Evolutionary conservation across 2,329 filamentous ascomycete genomes (phyloP).

Genomic region (Karstenula rhodostoma): DNA sequence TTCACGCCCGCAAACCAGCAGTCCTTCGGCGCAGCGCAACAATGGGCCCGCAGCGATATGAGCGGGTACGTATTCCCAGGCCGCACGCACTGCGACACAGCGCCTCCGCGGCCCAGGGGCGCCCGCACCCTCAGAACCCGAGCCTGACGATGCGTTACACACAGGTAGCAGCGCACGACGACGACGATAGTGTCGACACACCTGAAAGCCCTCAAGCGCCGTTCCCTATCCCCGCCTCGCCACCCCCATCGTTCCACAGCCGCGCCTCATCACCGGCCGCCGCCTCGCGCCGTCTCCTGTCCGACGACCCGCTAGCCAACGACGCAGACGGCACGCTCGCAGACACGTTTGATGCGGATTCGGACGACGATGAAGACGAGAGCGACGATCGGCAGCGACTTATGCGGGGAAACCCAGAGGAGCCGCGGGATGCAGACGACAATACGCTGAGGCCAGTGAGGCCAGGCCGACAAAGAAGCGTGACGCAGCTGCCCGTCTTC

Average conservation of each 20-base stretch:
- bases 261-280: conserved; percentile 73
- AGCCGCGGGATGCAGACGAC: conserved; percentile 19
- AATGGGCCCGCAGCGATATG: conserved; percentile 59
- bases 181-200: conserved; percentile 47
- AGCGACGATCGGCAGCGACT: conserved; percentile 85
- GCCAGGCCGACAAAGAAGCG: conserved; percentile 55
- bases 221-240: conserved; percentile 56
- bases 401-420: conserved; percentile 70
- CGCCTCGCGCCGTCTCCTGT: conserved; percentile 61
- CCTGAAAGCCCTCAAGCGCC: conserved; percentile 36
- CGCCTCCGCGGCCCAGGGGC: conserved; percentile 18
- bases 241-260: conserved; percentile 85
- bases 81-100: conserved; percentile 16
- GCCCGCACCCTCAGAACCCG: conserved; percentile 11
- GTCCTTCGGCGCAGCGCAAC: conserved; percentile 27
- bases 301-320: conserved; percentile 59
- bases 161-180: conserved; percentile 55
- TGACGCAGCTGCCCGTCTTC: conserved; percentile 65
- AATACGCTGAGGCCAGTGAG: conserved; percentile 32
- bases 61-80: conserved; percentile 52
- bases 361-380: conserved; percentile 72
- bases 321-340: conserved; percentile 82
- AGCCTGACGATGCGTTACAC: conserved; percentile 26
- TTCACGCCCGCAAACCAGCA: conserved; percentile 2
- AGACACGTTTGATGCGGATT: conserved; percentile 86